Conservation (phyloP, 495 filamentous ascomycete species). For the Lasiosphaeria miniovina region DNA sequence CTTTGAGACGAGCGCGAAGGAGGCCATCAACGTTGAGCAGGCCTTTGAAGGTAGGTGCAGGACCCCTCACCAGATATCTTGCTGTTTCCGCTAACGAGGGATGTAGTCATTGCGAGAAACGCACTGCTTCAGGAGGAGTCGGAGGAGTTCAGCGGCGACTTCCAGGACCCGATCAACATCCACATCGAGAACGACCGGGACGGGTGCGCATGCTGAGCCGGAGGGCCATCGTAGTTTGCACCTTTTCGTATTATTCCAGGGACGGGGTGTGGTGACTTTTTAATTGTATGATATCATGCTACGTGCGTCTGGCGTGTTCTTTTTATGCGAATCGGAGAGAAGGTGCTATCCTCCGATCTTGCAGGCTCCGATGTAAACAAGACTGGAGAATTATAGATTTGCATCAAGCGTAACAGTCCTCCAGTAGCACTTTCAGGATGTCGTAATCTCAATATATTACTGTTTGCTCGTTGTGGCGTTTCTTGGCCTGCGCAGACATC, state of each 20-base stretch:
- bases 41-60: slow-evolving; percentile 81
- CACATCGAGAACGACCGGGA: slow-evolving; percentile 87
- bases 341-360: not conserved
- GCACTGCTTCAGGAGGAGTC: slow-evolving; percentile 95
- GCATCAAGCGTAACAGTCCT: slow-evolving; percentile 17
- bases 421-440: slow-evolving; percentile 5
- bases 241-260: not conserved
- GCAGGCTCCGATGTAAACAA: not conserved
- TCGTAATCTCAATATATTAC: slow-evolving; percentile 5
- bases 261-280: slow-evolving; percentile 1
- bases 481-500: too few relatives aligned
- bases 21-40: slow-evolving; percentile 96
- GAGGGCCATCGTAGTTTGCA: slow-evolving; percentile 4
- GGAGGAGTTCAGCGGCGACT: slow-evolving; percentile 87
- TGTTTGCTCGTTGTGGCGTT: not conserved
- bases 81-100: slow-evolving; percentile 18
- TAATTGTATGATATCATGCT: slow-evolving; percentile 34
- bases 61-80: not conserved
- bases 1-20: slow-evolving; percentile 98
- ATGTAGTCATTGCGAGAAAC: slow-evolving; percentile 88
- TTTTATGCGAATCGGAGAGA: slow-evolving; percentile 4
- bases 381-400: slow-evolving; percentile 13
- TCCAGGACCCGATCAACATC: slow-evolving; percentile 96
- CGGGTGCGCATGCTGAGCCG: slow-evolving; percentile 77
- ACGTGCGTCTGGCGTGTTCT: slow-evolving; percentile 20